Evolutionary conservation across 192 early-diverging fungal genomes (phyloP), one percentile per base, ranked within the genome.

Genomic region (Umbelopsis isabellina): DNA sequence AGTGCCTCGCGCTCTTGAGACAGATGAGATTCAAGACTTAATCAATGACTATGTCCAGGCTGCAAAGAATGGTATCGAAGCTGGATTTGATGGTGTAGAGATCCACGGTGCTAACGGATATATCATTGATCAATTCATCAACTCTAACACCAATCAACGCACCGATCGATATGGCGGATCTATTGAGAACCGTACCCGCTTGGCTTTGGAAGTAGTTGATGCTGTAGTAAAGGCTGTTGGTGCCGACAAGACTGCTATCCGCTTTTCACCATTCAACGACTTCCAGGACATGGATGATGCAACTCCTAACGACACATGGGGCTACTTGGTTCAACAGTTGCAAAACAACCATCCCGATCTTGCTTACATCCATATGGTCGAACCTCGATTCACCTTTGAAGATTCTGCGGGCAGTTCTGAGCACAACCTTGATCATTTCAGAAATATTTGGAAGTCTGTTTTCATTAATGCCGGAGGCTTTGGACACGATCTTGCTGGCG

Each of bases 91-190:
- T 67, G 88, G 88, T 23, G 76, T 97, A n/a, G 96, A 98, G 77
- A 80, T 98, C 23, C 95, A 97, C 55, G 88, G 77, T 51, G 94
- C 95, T 0, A 92, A 98, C 76, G 96, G 96, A 8, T 97, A 96
- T 76, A 76, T 98, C 49, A 71, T 93, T 58, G 81, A 91, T 75
- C 82, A 90, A 74, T 95, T 96, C 75, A 67, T 94, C 20, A 88
- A 87, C 21, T 86, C 91, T 2, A 49, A 90, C 21, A 82, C 87
- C 51, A 97, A 97, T 81, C 64, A 87, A 22, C 90, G 96, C 70
- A 95, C 92, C 2, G 72, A 74, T 3, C 46, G 33, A 8, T 74
- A 68, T 53, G 65, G 65, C 15, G 72, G 72, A 25, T 66, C 64
- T 8, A 66, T 72, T 66, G 61, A 65, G 15, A 72, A 66, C 52